Percentiles rank a stretch among this genome's conserved stretches.
These are phyloP conservation scores for Collariella sp. DNA, from an alignment of 495 filamentous ascomycete species.

Conservation along the genomic window DNA sequence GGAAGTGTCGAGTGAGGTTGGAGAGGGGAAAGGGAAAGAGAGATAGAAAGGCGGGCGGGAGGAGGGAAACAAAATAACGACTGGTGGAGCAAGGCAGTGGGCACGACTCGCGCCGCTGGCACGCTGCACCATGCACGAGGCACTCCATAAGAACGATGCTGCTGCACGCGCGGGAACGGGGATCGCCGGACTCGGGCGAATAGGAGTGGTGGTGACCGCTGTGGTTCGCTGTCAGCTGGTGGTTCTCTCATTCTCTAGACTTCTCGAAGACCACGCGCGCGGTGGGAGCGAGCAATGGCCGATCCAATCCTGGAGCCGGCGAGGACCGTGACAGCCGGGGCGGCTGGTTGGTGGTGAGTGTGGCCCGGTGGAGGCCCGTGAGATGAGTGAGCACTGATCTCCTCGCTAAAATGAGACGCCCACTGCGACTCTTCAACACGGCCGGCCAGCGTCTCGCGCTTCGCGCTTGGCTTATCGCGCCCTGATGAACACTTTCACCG, in stretches of 20 bases:
- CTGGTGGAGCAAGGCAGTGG: constrained; percentile 8
- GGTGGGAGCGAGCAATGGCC: not conserved
- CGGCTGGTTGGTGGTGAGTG: not conserved
- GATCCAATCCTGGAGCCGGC: not conserved
- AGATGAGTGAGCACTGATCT: constrained; percentile 10
- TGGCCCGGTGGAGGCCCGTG: not conserved
- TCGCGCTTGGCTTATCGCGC: constrained; percentile 4
- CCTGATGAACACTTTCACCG: not conserved
- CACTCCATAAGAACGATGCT: not conserved
- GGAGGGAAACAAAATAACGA: constrained; percentile 25
- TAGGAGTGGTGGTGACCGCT: not conserved
- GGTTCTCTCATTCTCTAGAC: not conserved
- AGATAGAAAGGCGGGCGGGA: constrained; percentile 14
- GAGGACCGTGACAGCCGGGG: not conserved
- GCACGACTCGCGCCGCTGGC: constrained; percentile 6
- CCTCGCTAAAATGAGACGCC: not conserved
- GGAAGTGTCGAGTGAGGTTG: constrained; percentile 29
- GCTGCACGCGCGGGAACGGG: constrained; percentile 4
- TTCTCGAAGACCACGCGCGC: not conserved
- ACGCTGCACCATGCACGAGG: not conserved
- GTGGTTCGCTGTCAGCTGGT: not conserved
- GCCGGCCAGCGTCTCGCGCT: constrained; percentile 2
- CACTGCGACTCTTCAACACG: not conserved
- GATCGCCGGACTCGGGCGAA: not conserved
- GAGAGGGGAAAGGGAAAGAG: constrained; percentile 15